phyloP scores from a whole-genome alignment of 2,329 filamentous ascomycete genomes.

The Verticillium nubilum region DNA sequence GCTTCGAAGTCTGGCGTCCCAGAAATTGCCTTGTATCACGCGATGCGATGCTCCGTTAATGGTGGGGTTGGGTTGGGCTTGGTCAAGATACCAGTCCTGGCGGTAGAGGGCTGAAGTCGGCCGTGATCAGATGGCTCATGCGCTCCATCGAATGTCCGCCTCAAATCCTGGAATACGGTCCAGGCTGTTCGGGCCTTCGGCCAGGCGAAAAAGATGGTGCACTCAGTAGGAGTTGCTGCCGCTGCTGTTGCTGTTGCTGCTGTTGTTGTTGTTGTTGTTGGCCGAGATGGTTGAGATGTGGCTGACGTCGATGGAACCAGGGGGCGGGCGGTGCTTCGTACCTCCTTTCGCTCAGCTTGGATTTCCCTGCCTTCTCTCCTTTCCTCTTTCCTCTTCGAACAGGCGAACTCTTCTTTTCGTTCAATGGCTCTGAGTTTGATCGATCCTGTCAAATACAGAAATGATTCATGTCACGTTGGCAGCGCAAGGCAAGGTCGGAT shows the following conservation, averaged over 20 bases:
- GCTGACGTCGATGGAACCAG: neutral
- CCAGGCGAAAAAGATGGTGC: neutral
- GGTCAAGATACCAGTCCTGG: neutral
- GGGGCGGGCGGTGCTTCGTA: neutral
- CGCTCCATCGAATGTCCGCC: constrained; percentile 1
- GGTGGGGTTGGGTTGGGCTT: neutral
- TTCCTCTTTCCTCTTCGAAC: neutral
- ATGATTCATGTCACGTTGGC: neutral
- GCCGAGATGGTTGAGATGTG: neutral
- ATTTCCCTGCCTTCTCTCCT: neutral
- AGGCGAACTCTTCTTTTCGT: neutral
- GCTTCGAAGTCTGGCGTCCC: neutral
- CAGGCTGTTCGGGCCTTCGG: neutral
- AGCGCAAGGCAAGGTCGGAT: neutral
- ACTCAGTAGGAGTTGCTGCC: neutral
- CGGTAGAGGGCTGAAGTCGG: neutral
- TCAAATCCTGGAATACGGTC: neutral
- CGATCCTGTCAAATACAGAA: neutral
- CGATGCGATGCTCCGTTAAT: neutral
- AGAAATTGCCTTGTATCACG: neutral
- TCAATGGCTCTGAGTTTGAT: neutral
- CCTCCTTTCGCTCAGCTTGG: neutral
- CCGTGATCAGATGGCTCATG: neutral
- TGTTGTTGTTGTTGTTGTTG: neutral
- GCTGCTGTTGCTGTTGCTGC: neutral